Evolutionary conservation across 192 early-diverging fungal genomes (phyloP), one percentile per base, ranked within the genome.

Genomic region (Umbelopsis sp.): DNA sequence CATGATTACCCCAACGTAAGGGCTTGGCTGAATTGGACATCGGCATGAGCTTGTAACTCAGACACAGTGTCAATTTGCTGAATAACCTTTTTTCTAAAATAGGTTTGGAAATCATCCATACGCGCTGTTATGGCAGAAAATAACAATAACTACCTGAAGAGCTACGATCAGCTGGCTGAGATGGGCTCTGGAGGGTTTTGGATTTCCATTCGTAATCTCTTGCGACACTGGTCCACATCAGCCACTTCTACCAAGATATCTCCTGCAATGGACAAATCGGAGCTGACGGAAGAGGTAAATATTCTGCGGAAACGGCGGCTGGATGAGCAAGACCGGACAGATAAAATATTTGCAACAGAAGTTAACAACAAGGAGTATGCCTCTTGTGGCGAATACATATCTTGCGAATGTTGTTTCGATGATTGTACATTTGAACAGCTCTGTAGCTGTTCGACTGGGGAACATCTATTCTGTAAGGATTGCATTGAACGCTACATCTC

Each of bases 81-180:
- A 49, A 17, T 49, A 21, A 12, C 2, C 17, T 49, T n/a, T 49
- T 49, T n/a, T 49, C 47, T 49, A 49, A 49, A 41, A 34, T 22
- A 82, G 72, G 74, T 80, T 24, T 84, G 81, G 80, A 74, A 72
- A 45, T 84, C 83, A n/a, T 77, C 83, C 14, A 75, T 84, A 43
- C 49, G 74, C 65, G 83, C 83, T 7, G 77, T 84, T 12, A 65
- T 84, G 34, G 81, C 83, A 14, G 83, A 84, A 41, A 80, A 84
- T 50, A 74, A 79, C 65, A 75, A 69, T 69, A 81, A 82, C 41
- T 84, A 80, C 56, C 4, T 59, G 32, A 62, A 71, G 21, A 78
- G 71, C 21, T 65, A 66, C 36, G 54, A 71, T 22, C 75, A 80
- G 34, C 41, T 84, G 17, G 49, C 41, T 12, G 73, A 76, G 1